These are phyloP conservation scores for Lolium perenne DNA, from an alignment of 176 grass and related monocot species.

Conservation along the genomic window DNA sequence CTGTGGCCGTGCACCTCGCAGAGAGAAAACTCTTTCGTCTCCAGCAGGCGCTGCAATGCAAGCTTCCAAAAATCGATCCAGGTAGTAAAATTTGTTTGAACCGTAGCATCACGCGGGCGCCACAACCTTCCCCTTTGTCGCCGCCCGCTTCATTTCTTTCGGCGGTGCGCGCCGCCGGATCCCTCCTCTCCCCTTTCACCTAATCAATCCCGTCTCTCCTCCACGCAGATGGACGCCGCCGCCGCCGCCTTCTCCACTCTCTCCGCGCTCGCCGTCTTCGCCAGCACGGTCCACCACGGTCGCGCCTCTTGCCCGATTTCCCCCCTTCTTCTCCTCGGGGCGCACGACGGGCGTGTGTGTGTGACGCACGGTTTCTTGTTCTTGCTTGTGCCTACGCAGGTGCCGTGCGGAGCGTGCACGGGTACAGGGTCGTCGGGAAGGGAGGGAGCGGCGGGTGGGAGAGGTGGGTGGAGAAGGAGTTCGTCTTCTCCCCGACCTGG, in stretches of 20 bases:
- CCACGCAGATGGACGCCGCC: constrained; percentile 36
- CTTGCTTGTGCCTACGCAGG: constrained; percentile 33
- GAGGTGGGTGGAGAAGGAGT: constrained; percentile 60
- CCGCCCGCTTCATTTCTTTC: not conserved
- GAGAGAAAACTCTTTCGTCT: not conserved
- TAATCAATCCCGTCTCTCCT: not conserved
- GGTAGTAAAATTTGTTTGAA: not conserved
- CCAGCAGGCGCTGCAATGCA: not conserved
- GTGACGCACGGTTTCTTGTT: constrained; percentile 14
- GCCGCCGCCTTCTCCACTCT: constrained; percentile 44
- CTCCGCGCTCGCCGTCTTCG: constrained; percentile 56
- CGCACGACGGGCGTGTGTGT: not conserved
- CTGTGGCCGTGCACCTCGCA: not conserved
- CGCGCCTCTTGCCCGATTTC: not conserved
- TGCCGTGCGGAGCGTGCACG: constrained; percentile 62
- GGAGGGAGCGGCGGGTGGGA: constrained; percentile 47
- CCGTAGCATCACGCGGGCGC: constrained; percentile 12
- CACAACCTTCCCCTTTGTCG: constrained; percentile 23
- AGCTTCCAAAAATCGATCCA: constrained; percentile 34
- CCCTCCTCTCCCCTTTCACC: not conserved
- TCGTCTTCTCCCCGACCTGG: constrained; percentile 39
- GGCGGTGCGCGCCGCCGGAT: constrained; percentile 17
- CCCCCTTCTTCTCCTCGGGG: not conserved
- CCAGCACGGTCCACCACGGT: constrained; percentile 50
- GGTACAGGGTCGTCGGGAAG: constrained; percentile 46